These are phyloP conservation scores for Suhomyces xylopsoci DNA, from an alignment of 805 yeast genomes.

Conservation along the genomic window DNA sequence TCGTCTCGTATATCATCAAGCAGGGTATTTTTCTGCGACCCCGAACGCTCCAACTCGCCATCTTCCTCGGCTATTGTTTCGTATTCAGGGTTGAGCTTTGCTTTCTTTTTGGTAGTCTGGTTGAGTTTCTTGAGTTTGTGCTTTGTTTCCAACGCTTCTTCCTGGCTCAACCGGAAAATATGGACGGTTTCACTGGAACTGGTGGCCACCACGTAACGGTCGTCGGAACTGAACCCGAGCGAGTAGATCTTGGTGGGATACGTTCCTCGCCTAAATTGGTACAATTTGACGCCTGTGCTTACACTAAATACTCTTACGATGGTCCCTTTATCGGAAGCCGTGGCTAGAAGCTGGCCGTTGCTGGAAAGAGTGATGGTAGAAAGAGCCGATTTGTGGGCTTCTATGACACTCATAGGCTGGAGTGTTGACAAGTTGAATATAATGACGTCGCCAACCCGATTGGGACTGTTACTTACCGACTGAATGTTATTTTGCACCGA, in stretches of 20 bases:
- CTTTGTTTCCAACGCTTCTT: constrained; percentile 39
- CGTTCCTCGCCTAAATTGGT: constrained; percentile 80
- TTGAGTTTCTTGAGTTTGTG: constrained; percentile 26
- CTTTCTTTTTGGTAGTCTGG: constrained; percentile 7
- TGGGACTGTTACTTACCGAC: constrained; percentile 39
- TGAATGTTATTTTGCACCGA: constrained; percentile 39
- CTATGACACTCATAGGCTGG: constrained; percentile 75
- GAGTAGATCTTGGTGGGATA: constrained; percentile 80
- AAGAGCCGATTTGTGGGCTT: constrained; percentile 80
- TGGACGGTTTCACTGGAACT: constrained; percentile 92
- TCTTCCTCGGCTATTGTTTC: constrained; percentile 30
- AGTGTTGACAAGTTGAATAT: constrained; percentile 73
- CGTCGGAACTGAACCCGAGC: constrained; percentile 68
- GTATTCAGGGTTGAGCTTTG: constrained; percentile 12
- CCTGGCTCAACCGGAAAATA: constrained; percentile 70
- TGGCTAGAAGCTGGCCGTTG: constrained; percentile 79
- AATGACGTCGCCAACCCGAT: constrained; percentile 65
- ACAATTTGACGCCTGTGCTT: constrained; percentile 56
- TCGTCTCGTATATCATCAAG: constrained; percentile 12
- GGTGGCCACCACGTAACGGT: constrained; percentile 72
- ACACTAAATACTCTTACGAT: constrained; percentile 79
- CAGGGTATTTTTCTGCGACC: constrained; percentile 15
- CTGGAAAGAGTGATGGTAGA: constrained; percentile 65
- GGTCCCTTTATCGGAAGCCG: constrained; percentile 89
- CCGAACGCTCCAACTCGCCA: constrained; percentile 13